phyloP scores from a whole-genome alignment of 2,329 filamentous ascomycete genomes.

The Curvularia eragrostidis region DNA sequence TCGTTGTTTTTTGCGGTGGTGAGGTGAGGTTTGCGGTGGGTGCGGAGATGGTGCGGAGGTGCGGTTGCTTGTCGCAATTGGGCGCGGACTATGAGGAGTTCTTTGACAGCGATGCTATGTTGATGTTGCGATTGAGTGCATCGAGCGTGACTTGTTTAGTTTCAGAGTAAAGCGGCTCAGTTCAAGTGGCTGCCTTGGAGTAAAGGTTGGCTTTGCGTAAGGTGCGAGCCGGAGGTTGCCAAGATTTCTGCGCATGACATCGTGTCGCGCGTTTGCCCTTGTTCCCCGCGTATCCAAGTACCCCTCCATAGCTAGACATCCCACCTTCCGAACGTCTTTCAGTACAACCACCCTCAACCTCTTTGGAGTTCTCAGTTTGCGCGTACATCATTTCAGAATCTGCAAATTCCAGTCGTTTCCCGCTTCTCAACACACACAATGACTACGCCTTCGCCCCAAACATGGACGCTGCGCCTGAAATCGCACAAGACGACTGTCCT shows the following conservation, averaged over 20 bases:
- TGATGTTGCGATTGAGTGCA: not conserved
- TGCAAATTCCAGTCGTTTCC: not conserved
- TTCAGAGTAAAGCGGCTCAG: not conserved
- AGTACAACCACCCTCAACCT: not conserved
- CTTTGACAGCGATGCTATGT: too few species aligned
- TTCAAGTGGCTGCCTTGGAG: not conserved
- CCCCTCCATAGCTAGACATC: slow-evolving; percentile 10
- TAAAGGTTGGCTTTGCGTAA: not conserved
- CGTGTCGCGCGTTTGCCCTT: not conserved
- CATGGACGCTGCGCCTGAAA: slow-evolving; percentile 57
- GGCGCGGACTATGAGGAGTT: not conserved
- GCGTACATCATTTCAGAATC: not conserved
- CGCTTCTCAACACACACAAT: slow-evolving; percentile 16
- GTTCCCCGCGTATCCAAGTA: not conserved
- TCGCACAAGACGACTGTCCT: slow-evolving; percentile 55
- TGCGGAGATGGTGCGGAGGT: slow-evolving; percentile 28
- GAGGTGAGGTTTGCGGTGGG: slow-evolving; percentile 10
- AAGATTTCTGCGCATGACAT: slow-evolving; percentile 23
- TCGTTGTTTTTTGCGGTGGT: not conserved
- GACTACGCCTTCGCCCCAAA: slow-evolving; percentile 34
- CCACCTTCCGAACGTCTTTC: not conserved
- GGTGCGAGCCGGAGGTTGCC: slow-evolving; percentile 20
- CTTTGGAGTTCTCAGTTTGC: not conserved
- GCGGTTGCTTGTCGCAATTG: not conserved
- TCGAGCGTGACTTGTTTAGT: not conserved